Base-by-base conservation (phyloP, 495 filamentous ascomycete species). In the Hypomontagnella submonticulosa region DNA sequence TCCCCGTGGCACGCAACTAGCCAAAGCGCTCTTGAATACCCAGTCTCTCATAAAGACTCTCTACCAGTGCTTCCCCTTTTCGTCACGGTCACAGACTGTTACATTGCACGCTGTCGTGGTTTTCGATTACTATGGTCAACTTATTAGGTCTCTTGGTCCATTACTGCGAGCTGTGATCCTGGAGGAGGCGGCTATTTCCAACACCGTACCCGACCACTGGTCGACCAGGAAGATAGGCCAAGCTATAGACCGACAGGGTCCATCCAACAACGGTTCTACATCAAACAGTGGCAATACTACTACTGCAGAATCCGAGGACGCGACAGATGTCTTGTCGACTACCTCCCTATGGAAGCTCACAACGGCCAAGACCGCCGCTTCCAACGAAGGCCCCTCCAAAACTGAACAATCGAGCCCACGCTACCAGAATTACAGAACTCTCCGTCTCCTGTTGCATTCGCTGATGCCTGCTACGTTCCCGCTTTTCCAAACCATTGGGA, bases 401-500 rank as follows among this genome's bases (percentile, higher is more conserved):
- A 72, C 72, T 27, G 77, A 82, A 33, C 69, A 73, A 37, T 72
- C 76, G 1, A 75, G 71, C 15, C 64, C 75, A 36, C 72, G 83
- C 19, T 95, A 91, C 73, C 87, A 90, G 71, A 98, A 97, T 75
- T 91, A 88, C 27, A 85, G 86, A 62, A 88, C 83, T 19, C 80
- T 97, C 51, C 85, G 89, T 6, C 89, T 89, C 66, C 81, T 97
- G 9, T 82, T 98, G 9, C 88, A 88, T 62, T 87, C 90, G 34
- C 78, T 93, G 16, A 85, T 92, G 27, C 84, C 85, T 2, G 86
- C 86, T 0, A 88, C 92, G 32, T 86, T 89, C 10, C 85, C 87
- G 3, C 92, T 96, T 70, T 89, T 92, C 73, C 91, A 93, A 58
- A 80, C 79, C 9, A 80, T 98, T 33, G 93, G 92, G 5, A 94